Evolutionary conservation across 345 rosid species (phyloP), one percentile per base, ranked within the genome.

Genomic region (Dovyalis caffra): DNA sequence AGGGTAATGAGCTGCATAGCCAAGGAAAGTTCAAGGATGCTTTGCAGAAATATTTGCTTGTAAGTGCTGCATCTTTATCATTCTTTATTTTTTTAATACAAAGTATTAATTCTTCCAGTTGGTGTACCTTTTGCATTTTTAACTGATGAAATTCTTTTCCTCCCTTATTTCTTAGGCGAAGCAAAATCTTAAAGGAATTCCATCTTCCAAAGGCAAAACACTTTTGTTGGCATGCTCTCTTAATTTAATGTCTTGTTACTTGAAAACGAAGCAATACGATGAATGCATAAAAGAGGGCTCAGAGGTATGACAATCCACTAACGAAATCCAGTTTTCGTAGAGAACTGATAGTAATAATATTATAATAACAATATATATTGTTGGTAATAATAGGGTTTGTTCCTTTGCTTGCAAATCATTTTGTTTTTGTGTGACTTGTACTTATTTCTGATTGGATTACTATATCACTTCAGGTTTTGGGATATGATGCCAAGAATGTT

Each of bases 231-330:
- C 94, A 34, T 93, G 98, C 84, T 92, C 99, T 62, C 94, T 93
- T 58, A 96, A 96, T 83, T 74, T 89, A 73, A 93, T 96, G 99
- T 96, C 99, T 29, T 96, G 99, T 87, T 92, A 93, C 87, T 81
- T 96, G 82, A 96, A 90, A 85, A 89, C 90, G 32, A 80, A 76
- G 80, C 90, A 90, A 76, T 89, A 82, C 63, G 78, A 88, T 28
- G 90, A 89, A 58, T 96, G 99, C 77, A 78, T 93, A 49, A 83
- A 82, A 76, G 97, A 88, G 83, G 98, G 99, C 74, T 86, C 91
- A 8, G 97, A 96, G 98, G 98, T 93, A 89, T 74, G 78, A 56
- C 33, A 7, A 47, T 20, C 15, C 21, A 26, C 29, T 34, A 60
- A 28, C 21, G 35, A 20, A 18, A 16, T 21, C 34, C n/a, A 58